Base-by-base conservation (phyloP, 805 yeast genomes). In the Candida verbasci region DNA sequence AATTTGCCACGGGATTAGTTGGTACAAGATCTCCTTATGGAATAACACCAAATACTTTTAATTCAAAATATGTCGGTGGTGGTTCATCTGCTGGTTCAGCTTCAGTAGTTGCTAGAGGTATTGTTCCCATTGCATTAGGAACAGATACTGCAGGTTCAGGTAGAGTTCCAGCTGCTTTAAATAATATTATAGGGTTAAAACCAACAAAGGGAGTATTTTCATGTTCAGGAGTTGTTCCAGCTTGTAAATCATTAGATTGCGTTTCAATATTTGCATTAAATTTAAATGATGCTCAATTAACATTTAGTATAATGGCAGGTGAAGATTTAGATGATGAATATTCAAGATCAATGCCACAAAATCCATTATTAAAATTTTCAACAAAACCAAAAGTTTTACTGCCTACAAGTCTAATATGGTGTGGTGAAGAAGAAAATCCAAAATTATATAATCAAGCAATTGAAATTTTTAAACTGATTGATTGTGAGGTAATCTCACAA, bases 131-230 rank as follows among this genome's bases (percentile, higher is more conserved):
- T 33, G 74, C 96, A 1, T 69, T 91, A 48, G 97, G 97, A 24
- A 93, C 97, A 5, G 98, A 91, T 56, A 91, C 98, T 24, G 98
- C 98, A 8, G 98, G 98, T 16, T 86, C 96, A 5, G 97, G 97
- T 28, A 77, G 98, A 53, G 98, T 91, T 22, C 98, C 98, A 18
- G 97, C 97, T 17, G 91, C 88, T 21, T 70, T 91, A 46, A 91
- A 91, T 72, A 93, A 93, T 60, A 64, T 88, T 48, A 75, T 91
- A 45, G 97, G 97, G 15, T 74, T 93, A 47, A 91, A 91, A 61
- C 97, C 98, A 25, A 81, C 97, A 1, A 78, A 79, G 43, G 98
- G 98, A 38, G 78, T 78, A 1, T 81, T 91, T 49, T 85, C 95
- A 7, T 79, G 94, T 40, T 58, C 69, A 3, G 98, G 98, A 44